Evolutionary conservation across 495 filamentous ascomycete species (phyloP).

Genomic region (Symbiotaphrina buchneri): DNA sequence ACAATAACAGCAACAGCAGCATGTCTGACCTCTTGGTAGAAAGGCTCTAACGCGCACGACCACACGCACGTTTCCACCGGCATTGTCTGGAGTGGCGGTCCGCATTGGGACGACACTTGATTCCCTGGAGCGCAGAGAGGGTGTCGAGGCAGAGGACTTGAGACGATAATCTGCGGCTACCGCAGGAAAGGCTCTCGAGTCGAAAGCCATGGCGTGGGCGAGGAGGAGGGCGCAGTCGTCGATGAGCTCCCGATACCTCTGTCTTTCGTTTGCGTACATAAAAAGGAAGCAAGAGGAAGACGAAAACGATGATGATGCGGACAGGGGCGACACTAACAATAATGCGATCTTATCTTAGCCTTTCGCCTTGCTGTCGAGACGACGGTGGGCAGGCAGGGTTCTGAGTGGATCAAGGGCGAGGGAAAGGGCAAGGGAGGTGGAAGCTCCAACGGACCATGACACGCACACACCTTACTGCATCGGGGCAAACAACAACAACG

Average conservation of each 20-base stretch:
- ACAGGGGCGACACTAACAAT: no score
- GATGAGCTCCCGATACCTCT: constrained; percentile 18
- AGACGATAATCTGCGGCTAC: constrained; percentile 19
- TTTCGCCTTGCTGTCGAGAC: no score
- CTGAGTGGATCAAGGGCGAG: no score
- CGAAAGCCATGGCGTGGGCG: constrained; percentile 33
- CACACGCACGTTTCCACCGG: constrained; percentile 77
- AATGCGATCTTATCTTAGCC: no score
- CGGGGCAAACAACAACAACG: no score
- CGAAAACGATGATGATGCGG: no score
- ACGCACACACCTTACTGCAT: no score
- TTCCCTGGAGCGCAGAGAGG: constrained; percentile 52
- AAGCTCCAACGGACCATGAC: no score
- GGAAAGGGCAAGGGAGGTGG: no score
- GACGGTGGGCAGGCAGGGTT: no score
- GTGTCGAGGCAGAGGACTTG: constrained; percentile 29
- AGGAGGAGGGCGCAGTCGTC: constrained; percentile 7
- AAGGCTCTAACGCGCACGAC: constrained; percentile 86
- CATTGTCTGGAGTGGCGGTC: constrained; percentile 16
- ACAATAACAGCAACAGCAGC: constrained; percentile 4
- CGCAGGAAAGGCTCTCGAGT: constrained; percentile 29
- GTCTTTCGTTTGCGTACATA: constrained; percentile 11
- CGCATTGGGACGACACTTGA: constrained; percentile 22
- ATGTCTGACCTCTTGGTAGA: constrained; percentile 41
- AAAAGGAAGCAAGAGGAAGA: not conserved